Percentiles rank a stretch among this genome's conserved stretches.
These are phyloP conservation scores for Pseudopyricularia cyperi DNA, from an alignment of 2,329 filamentous ascomycete species.

Conservation along the genomic window DNA sequence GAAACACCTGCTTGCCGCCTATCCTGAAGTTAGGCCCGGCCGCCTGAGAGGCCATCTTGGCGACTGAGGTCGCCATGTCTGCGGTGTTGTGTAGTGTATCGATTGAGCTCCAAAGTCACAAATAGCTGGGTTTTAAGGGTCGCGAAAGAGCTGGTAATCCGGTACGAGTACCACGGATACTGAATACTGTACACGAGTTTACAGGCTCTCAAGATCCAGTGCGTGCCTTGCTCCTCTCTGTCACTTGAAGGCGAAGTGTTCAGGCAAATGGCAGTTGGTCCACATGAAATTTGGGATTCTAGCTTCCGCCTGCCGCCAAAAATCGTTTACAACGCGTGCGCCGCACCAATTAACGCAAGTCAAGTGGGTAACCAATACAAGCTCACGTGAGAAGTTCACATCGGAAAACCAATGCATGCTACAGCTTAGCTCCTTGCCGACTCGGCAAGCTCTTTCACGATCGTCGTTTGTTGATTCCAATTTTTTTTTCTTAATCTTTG, in stretches of 20 bases:
- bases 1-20: constrained; percentile 40
- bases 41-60: constrained; percentile 19
- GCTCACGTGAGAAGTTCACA: background rate
- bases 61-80: constrained; percentile 15
- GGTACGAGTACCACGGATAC: background rate
- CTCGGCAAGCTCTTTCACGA: background rate
- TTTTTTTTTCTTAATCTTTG: background rate
- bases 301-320: background rate
- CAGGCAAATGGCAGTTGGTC: background rate
- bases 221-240: background rate
- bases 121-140: background rate
- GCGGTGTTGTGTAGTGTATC: background rate
- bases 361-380: background rate
- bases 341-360: background rate
- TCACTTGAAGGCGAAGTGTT: background rate
- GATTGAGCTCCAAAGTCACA: background rate
- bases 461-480: background rate
- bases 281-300: background rate
- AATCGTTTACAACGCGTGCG: background rate
- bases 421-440: no score
- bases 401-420: no score
- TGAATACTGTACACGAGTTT: no score
- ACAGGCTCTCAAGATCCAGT: no score
- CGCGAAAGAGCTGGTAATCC: background rate
- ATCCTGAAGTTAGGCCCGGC: constrained; percentile 26